phyloP scores from a whole-genome alignment of 352 stramenopile species.

The Pythium grandisporangium region DNA sequence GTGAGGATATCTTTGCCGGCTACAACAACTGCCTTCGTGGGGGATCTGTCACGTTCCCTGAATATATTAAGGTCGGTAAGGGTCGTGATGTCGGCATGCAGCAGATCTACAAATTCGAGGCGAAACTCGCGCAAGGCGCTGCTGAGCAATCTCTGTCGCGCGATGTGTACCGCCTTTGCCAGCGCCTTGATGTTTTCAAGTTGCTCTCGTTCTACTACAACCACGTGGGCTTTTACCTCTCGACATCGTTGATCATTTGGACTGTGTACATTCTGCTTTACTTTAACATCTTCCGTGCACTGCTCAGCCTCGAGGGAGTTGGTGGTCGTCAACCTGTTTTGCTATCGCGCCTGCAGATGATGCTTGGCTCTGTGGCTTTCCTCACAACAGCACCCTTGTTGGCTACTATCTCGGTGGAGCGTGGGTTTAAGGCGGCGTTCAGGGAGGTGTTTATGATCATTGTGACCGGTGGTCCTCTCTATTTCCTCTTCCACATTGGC shows the following conservation, averaged over 20 bases:
- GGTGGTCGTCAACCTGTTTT: slow-evolving; percentile 90
- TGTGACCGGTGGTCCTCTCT: slow-evolving; percentile 94
- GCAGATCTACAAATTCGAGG: slow-evolving; percentile 99
- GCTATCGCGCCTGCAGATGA: slow-evolving; percentile 93
- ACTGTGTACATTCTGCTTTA: slow-evolving; percentile 97
- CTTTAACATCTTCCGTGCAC: slow-evolving; percentile 90
- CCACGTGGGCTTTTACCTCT: slow-evolving; percentile 98
- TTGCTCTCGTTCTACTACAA: slow-evolving; percentile 99
- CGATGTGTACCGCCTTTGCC: slow-evolving; percentile 96
- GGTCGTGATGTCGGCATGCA: slow-evolving; percentile 99
- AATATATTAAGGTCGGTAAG: slow-evolving; percentile 99
- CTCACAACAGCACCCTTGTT: slow-evolving; percentile 96
- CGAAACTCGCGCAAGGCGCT: slow-evolving; percentile 96
- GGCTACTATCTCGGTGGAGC: slow-evolving; percentile 96
- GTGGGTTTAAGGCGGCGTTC: slow-evolving; percentile 93
- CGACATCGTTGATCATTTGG: slow-evolving; percentile 96
- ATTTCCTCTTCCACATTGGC: slow-evolving; percentile 99
- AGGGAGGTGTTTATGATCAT: slow-evolving; percentile 94
- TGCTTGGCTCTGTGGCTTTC: slow-evolving; percentile 95
- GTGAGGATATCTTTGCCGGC: slow-evolving; percentile 98
- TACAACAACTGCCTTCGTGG: slow-evolving; percentile 98
- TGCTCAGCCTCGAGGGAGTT: slow-evolving; percentile 90
- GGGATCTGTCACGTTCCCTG: slow-evolving; percentile 95
- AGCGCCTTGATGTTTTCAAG: slow-evolving; percentile 97
- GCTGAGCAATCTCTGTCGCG: slow-evolving; percentile 97